Conservation (phyloP, 192 early-diverging fungal species). For the Dissophora ornata region DNA sequence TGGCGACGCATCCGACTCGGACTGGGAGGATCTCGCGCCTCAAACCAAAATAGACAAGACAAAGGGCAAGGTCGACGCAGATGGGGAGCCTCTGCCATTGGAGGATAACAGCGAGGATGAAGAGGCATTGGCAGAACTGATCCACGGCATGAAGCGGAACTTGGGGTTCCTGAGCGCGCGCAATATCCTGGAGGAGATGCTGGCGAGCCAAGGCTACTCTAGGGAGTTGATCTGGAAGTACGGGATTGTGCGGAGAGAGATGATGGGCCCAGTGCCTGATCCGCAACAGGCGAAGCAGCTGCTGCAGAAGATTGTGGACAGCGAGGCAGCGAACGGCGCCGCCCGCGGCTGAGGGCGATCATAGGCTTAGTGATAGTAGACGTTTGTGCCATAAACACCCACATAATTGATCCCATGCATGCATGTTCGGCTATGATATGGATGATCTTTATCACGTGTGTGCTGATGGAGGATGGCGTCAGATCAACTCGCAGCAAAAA, state of each 20-base stretch:
- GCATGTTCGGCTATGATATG: no score
- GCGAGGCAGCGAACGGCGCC: conserved; percentile 6
- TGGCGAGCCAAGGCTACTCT: conserved; percentile 24
- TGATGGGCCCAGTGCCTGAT: conserved; percentile 37
- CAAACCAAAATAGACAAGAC: background rate
- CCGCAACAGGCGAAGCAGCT: conserved; percentile 1
- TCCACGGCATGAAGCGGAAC: conserved; percentile 13
- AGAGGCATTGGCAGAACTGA: conserved; percentile 7
- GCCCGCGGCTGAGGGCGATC: background rate
- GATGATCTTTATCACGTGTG: no score
- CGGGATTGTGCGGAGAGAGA: conserved; percentile 23
- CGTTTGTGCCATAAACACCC: no score
- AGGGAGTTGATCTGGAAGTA: conserved; percentile 49
- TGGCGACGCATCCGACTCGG: conserved; percentile 4
- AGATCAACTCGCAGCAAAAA: background rate
- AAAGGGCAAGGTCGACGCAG: background rate
- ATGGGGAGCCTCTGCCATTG: background rate
- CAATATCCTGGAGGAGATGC: conserved; percentile 47
- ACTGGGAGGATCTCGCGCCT: conserved; percentile 23
- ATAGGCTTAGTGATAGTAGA: no score
- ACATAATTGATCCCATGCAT: no score
- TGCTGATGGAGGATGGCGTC: no score
- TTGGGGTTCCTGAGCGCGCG: conserved; percentile 22
- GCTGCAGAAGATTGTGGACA: conserved; percentile 30
- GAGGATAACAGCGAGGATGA: no score